Evolutionary conservation across 23 red algal species (phyloP).

Genomic region (Agarophyton chilense): DNA sequence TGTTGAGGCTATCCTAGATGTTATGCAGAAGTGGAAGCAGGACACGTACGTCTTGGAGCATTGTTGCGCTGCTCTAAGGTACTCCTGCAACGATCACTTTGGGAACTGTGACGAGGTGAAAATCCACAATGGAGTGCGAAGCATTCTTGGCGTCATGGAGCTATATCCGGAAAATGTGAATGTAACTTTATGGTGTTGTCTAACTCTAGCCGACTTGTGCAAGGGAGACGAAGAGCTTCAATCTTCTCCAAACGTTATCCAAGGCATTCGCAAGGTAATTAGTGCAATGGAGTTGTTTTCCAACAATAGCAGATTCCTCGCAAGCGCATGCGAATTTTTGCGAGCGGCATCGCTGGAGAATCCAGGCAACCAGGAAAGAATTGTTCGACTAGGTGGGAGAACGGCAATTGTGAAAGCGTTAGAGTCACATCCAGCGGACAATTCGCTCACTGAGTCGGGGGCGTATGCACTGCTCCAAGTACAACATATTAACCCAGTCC

Average conservation of each 20-base stretch:
- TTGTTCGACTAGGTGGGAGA: slow-evolving; percentile 60
- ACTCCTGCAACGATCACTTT: slow-evolving; percentile 71
- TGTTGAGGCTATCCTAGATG: slow-evolving; percentile 62
- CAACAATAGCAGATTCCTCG: slow-evolving; percentile 48
- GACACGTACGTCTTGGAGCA: slow-evolving; percentile 60
- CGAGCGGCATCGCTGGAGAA: slow-evolving; percentile 55
- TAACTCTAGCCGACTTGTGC: slow-evolving; percentile 63
- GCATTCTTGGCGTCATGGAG: slow-evolving; percentile 62
- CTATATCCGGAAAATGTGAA: slow-evolving; percentile 68
- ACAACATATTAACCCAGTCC: slow-evolving; percentile 35
- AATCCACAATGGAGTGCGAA: slow-evolving; percentile 64
- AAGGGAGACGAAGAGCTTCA: slow-evolving; percentile 73
- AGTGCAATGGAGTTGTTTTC: slow-evolving; percentile 65
- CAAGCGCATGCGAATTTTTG: slow-evolving; percentile 63
- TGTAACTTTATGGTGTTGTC: slow-evolving; percentile 51
- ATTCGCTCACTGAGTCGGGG: slow-evolving; percentile 44
- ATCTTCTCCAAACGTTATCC: slow-evolving; percentile 55
- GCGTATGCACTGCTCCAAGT: slow-evolving; percentile 56
- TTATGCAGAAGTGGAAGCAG: slow-evolving; percentile 65
- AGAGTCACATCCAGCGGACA: slow-evolving; percentile 60
- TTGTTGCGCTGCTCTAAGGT: slow-evolving; percentile 53
- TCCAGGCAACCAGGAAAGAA: slow-evolving; percentile 53
- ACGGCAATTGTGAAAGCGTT: slow-evolving; percentile 66
- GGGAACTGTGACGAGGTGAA: slow-evolving; percentile 76
- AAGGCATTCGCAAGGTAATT: slow-evolving; percentile 59